Evolutionary conservation across 1,139 yeast genomes (phyloP).

Genomic region (Pichia cactophila): DNA sequence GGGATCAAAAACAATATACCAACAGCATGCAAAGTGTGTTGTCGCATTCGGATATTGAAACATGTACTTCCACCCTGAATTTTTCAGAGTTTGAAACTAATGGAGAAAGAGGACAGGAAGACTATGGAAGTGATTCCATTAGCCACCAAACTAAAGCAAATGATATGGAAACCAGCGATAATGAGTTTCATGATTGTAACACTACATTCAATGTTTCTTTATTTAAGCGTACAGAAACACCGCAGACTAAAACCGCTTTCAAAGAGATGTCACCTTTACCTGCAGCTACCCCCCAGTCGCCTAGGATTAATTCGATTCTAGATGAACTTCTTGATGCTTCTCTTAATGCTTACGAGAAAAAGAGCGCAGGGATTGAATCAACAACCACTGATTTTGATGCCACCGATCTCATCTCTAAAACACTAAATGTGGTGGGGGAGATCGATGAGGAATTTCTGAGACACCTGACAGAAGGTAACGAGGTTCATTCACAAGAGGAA

Average conservation of each 20-base stretch:
- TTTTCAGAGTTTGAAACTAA: neutral
- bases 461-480: neutral
- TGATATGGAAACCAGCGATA: neutral
- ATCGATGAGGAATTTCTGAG: neutral
- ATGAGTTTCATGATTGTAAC: neutral
- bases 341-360: constrained; percentile 18
- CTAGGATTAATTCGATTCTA: constrained; percentile 18
- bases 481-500: too few relatives aligned
- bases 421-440: neutral
- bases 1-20: neutral
- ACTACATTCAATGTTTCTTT: neutral
- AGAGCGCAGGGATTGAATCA: constrained; percentile 11
- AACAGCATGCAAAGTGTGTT: neutral
- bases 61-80: too few relatives aligned
- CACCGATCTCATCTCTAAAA: neutral
- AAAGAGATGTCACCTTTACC: constrained; percentile 13
- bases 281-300: constrained; percentile 22
- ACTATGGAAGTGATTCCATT: too few relatives aligned
- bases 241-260: constrained; percentile 1
- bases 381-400: neutral
- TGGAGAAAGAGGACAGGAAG: neutral
- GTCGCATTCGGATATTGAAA: too few relatives aligned
- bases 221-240: neutral
- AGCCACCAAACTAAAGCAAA: neutral
- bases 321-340: constrained; percentile 19